Conservation (phyloP, 2,329 filamentous ascomycete species). For the Pezicula radicicola region DNA sequence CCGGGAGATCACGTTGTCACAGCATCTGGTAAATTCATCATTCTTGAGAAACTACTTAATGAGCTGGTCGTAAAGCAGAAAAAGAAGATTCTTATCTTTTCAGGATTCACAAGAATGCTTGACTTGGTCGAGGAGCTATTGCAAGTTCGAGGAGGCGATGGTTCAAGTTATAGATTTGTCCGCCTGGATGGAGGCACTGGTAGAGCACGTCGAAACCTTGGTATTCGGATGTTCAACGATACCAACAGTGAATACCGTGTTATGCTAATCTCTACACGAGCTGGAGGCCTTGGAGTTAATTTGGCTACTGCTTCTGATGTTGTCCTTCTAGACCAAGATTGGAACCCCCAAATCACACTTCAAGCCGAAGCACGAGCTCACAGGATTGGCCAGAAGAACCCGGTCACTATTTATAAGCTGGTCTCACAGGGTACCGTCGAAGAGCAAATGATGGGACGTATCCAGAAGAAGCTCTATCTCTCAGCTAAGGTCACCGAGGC, state of each 20-base stretch:
- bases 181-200: constrained; percentile 80
- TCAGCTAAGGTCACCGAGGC: constrained; percentile 58
- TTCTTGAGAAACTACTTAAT: constrained; percentile 80
- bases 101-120: constrained; percentile 86
- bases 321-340: constrained; percentile 95
- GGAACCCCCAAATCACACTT: constrained; percentile 96
- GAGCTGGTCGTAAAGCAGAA: constrained; percentile 64
- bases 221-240: constrained; percentile 92
- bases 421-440: constrained; percentile 86
- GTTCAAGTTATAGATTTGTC: constrained; percentile 67
- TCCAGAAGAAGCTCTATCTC: constrained; percentile 56
- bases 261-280: constrained; percentile 88
- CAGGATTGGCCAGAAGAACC: constrained; percentile 92
- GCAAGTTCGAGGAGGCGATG: constrained; percentile 39
- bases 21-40: constrained; percentile 81
- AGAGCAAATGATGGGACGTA: constrained; percentile 68
- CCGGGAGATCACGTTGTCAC: constrained; percentile 78
- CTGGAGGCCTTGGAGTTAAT: constrained; percentile 96
- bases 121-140: constrained; percentile 91
- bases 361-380: constrained; percentile 92
- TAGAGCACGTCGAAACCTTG: constrained; percentile 83
- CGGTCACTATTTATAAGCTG: constrained; percentile 91
- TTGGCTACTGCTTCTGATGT: constrained; percentile 94
- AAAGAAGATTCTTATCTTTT: constrained; percentile 92
- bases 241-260: constrained; percentile 78